These are phyloP conservation scores for Eucalyptus urophylla DNA, from an alignment of 345 rosid genomes.

Conservation along the genomic window DNA sequence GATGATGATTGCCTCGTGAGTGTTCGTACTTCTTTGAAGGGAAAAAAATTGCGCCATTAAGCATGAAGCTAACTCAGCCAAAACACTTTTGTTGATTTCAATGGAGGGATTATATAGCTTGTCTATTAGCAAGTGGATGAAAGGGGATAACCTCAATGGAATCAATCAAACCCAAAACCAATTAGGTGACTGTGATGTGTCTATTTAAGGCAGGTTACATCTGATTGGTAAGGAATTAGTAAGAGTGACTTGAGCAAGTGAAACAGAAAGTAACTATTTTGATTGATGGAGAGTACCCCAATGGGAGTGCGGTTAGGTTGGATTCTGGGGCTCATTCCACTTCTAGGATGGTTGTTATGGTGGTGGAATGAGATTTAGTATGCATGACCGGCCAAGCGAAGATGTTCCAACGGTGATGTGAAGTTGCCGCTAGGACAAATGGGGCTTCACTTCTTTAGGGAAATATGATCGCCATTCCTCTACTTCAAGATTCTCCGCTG, in stretches of 20 bases:
- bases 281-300: background rate
- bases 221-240: background rate
- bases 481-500: conserved; percentile 13
- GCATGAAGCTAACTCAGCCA: background rate
- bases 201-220: background rate
- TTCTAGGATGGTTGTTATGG: conserved; percentile 8
- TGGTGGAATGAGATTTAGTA: conserved; percentile 35
- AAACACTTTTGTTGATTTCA: background rate
- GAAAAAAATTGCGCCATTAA: background rate
- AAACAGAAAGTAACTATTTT: background rate
- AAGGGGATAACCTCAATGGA: background rate
- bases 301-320: background rate
- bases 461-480: conserved; percentile 7
- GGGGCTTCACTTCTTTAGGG: conserved; percentile 26
- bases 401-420: background rate
- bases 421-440: conserved; percentile 18
- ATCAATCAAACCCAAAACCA: background rate
- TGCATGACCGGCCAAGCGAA: background rate
- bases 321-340: conserved; percentile 1
- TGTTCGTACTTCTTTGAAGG: background rate
- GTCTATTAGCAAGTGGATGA: background rate
- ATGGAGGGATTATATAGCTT: background rate
- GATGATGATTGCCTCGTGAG: background rate
- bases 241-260: background rate
- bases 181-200: background rate